A percentile compares a stretch with the other conserved stretches of the same genome.
phyloP scores from a whole-genome alignment of 352 stramenopile genomes.

The Globisporangium perplexum region DNA sequence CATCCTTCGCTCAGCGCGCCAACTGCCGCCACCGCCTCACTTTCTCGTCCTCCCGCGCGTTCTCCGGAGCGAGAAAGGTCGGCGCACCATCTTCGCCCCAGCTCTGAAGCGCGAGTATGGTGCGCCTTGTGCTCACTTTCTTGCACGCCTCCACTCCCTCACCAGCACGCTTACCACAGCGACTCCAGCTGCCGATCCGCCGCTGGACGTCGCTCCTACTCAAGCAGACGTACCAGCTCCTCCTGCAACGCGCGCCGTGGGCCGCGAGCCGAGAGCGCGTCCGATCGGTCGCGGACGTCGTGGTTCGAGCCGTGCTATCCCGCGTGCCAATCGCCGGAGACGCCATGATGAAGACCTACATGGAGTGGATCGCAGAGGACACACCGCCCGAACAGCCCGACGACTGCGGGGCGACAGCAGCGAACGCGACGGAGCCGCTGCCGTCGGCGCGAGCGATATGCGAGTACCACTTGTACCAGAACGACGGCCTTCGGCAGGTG shows the following conservation, averaged over 20 bases:
- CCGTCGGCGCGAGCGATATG: not conserved
- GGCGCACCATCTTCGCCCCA: too few species aligned
- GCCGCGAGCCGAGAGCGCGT: conserved; percentile 1
- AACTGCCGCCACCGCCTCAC: not conserved
- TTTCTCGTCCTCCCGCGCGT: not conserved
- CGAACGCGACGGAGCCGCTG: not conserved
- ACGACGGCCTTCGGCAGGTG: conserved; percentile 6
- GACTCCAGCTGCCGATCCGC: conserved; percentile 5
- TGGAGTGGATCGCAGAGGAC: conserved; percentile 4
- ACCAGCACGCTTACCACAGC: too few species aligned
- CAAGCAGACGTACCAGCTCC: conserved; percentile 1
- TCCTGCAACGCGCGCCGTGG: not conserved
- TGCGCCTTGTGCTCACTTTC: too few species aligned
- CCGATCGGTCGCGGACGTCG: conserved; percentile 2
- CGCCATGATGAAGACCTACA: conserved; percentile 13
- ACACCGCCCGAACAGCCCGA: not conserved
- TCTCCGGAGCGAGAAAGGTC: not conserved
- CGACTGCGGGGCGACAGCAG: not conserved
- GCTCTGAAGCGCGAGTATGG: too few species aligned
- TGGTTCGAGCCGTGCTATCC: not conserved
- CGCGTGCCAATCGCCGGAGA: conserved; percentile 7
- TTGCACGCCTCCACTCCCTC: too few species aligned
- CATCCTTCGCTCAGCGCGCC: too few species aligned
- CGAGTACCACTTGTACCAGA: conserved; percentile 10
- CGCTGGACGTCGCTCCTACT: conserved; percentile 8